These are phyloP conservation scores for Telopea speciosissima DNA, from an alignment of 177 flowering plant species.

Conservation along the genomic window DNA sequence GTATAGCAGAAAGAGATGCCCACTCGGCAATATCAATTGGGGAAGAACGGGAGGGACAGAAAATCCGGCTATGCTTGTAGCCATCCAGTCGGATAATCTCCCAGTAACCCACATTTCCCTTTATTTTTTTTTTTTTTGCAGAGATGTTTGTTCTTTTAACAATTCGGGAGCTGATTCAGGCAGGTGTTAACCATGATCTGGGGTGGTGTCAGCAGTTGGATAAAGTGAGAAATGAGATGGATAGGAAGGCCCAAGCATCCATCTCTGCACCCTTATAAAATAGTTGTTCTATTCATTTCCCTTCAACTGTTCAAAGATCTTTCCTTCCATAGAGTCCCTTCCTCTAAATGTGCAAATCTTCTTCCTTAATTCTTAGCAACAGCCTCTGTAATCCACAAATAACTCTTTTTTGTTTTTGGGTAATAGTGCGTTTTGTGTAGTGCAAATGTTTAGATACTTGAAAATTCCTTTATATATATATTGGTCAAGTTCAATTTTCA, in stretches of 20 bases:
- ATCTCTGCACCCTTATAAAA: not conserved
- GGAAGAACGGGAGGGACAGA: slow-evolving; percentile 34
- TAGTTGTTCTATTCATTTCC: not conserved
- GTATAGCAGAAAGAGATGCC: slow-evolving; percentile 33
- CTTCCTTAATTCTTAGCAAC: not conserved
- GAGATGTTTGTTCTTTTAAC: not conserved
- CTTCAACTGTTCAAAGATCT: not conserved
- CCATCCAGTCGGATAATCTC: not conserved
- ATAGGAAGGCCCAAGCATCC: not conserved
- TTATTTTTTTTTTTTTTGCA: no score
- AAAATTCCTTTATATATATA: not conserved
- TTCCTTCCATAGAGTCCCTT: not conserved
- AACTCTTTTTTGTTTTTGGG: no score
- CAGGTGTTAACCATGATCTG: not conserved
- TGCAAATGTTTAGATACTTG: not conserved
- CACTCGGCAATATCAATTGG: slow-evolving; percentile 17
- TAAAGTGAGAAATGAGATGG: not conserved
- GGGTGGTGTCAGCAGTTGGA: not conserved
- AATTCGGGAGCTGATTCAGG: slow-evolving; percentile 1
- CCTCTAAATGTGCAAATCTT: not conserved
- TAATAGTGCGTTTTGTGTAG: no score
- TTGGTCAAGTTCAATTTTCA: not conserved
- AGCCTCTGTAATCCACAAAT: not conserved
- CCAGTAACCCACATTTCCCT: not conserved
- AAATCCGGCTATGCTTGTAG: slow-evolving; percentile 45